Evolutionary conservation across 2,329 filamentous ascomycete species (phyloP).

Genomic region (Dothideomycetes sp.): DNA sequence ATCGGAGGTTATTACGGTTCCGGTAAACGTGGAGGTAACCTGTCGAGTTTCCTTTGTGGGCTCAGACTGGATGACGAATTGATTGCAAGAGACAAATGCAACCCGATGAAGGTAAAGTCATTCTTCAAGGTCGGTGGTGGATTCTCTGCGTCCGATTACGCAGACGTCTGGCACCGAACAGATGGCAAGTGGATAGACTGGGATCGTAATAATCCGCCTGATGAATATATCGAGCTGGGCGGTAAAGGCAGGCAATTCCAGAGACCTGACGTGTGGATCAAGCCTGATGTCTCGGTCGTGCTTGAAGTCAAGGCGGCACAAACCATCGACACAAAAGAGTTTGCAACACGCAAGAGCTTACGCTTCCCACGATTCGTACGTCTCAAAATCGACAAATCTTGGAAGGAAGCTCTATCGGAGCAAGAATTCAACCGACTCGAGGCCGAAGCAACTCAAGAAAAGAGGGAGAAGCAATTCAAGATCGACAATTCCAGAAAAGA

Average conservation of each 20-base stretch:
- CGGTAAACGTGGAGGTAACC: slow-evolving; percentile 66
- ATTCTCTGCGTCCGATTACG: slow-evolving; percentile 75
- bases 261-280: slow-evolving; percentile 85
- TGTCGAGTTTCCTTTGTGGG: slow-evolving; percentile 87
- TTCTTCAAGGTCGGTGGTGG: slow-evolving; percentile 98
- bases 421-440: slow-evolving; percentile 68
- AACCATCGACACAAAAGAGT: slow-evolving; percentile 63
- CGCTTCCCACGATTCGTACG: slow-evolving; percentile 85
- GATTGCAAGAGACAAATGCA: slow-evolving; percentile 35
- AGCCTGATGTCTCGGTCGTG: slow-evolving; percentile 76
- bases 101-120: slow-evolving; percentile 46
- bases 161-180: slow-evolving; percentile 68
- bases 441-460: slow-evolving; percentile 56
- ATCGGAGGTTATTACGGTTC: slow-evolving; percentile 90
- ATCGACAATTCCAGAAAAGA: slow-evolving; percentile 58
- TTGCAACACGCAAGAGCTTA: slow-evolving; percentile 65
- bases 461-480: slow-evolving; percentile 62
- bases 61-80: slow-evolving; percentile 63
- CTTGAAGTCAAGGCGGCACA: slow-evolving; percentile 81
- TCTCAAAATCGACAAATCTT: slow-evolving; percentile 70
- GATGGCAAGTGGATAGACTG: slow-evolving; percentile 87
- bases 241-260: slow-evolving; percentile 57
- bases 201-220: slow-evolving; percentile 67
- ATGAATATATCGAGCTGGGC: slow-evolving; percentile 67
- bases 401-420: slow-evolving; percentile 68